Base-by-base conservation (phyloP, 257 asterid species). In the Nicotiana noctiflora region DNA sequence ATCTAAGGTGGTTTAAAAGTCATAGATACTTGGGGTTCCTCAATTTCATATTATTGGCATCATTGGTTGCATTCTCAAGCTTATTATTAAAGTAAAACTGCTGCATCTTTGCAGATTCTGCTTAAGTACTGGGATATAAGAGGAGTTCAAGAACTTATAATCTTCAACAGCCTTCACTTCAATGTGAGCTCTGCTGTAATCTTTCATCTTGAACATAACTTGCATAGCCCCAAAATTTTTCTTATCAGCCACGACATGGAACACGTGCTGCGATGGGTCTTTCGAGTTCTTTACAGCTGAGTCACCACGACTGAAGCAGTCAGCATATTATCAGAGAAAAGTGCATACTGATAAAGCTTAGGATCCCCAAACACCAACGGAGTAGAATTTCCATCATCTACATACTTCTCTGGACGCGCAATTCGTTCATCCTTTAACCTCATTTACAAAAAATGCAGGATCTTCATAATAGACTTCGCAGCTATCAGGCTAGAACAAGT, bases 151-250 rank as follows among this genome's bases (percentile, higher is more conserved):
- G 65, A 86, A 88, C 67, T 81, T 84, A 81, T 82, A 86, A 81
- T 79, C 86, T 79, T 88, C 91, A 37, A 88, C 91, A 18, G 89
- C 89, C 86, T 86, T 88, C 75, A 88, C 91, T 59, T 88, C 91
- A 60, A 82, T 81, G 80, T 84, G 91, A 46, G 87, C 89, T 56
- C 89, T 86, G 18, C 75, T 84, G 49, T 84, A 88, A 67, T 86
- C 83, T 79, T 79, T 85, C 74, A 86, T 85, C 84, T 86, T 86
- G 82, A 88, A 88, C 90, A 90, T 84, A 65, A 90, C 93, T 77
- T 90, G 93, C 90, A 90, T 90, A 23, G 89, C 93, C 72, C 90
- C 91, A 51, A 88, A 86, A 75, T 90, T 90, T 88, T 88, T 87
- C 82, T 88, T 90, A 81, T 86, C 91, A 66, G 90, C 86, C 78